Conservation (phyloP, 352 stramenopile species). For the Globisporangium ultimum region DNA sequence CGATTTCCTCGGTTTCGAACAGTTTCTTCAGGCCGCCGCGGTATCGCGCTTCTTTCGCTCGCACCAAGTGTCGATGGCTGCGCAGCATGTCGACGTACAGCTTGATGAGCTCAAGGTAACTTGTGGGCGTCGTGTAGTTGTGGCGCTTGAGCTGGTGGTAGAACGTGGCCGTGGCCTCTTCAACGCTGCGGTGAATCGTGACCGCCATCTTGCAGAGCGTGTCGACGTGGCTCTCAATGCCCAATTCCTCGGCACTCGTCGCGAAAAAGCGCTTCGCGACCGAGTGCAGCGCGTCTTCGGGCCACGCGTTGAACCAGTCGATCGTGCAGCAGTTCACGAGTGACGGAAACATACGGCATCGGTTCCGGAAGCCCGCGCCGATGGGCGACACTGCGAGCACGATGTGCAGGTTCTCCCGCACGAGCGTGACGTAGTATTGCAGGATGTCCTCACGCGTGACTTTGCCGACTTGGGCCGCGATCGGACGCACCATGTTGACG, state of each 20-base stretch:
- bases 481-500: slow-evolving; percentile 71
- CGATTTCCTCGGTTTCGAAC: slow-evolving; percentile 90
- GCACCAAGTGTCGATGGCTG: slow-evolving; percentile 81
- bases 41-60: slow-evolving; percentile 78
- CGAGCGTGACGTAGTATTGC: slow-evolving; percentile 87
- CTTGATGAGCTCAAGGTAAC: slow-evolving; percentile 94
- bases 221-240: slow-evolving; percentile 87
- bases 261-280: slow-evolving; percentile 91
- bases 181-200: slow-evolving; percentile 91
- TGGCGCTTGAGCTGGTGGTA: slow-evolving; percentile 85
- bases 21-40: slow-evolving; percentile 90
- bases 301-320: slow-evolving; percentile 96
- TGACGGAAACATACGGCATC: slow-evolving; percentile 93
- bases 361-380: slow-evolving; percentile 88
- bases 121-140: slow-evolving; percentile 96
- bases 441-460: slow-evolving; percentile 83
- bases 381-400: slow-evolving; percentile 93
- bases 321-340: slow-evolving; percentile 95
- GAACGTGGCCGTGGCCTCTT: slow-evolving; percentile 75
- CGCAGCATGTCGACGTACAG: slow-evolving; percentile 91
- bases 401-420: slow-evolving; percentile 93
- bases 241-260: slow-evolving; percentile 74
- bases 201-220: slow-evolving; percentile 91
- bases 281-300: slow-evolving; percentile 90
- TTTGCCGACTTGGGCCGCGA: slow-evolving; percentile 76